Evolutionary conservation across 2,329 filamentous ascomycete genomes (phyloP), one percentile per base, ranked within the genome.

Genomic region (Volutella citrinella): DNA sequence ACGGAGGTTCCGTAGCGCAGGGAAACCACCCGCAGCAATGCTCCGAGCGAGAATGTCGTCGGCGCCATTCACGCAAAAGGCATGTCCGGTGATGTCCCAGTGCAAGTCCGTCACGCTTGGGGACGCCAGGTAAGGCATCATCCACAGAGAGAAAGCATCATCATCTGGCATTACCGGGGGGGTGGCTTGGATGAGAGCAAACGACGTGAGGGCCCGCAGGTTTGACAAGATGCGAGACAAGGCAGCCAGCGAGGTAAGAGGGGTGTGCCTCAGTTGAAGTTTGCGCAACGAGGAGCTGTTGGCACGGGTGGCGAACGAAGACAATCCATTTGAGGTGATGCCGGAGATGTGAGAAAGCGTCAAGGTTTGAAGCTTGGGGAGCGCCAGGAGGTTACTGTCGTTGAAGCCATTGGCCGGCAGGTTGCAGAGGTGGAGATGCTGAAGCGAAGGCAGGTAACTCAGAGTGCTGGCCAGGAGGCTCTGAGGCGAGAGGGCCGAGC

Each of bases 101-200:
- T 83, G 79, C 5, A 84, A 63, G 31, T 62, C 68, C 16, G 60
- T 59, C 6, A 84, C 55, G 8, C 69, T 74, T 2, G 51, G 36
- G 1, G 75, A 81, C 0, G 76, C 77, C 8, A 83, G 65, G 46
- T 82, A 82, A 0, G 79, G 80, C 59, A 80, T 80, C 43, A 82
- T 71, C 65, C 74, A 79, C 36, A 82, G 70, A 6, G 54, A 45
- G 34, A 73, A 72, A 19, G 70, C 68, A 40, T 74, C 72, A 33
- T 72, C 71, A 11, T 68, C 61, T 1, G 78, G 68, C 48, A 82
- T 71, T n/a, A 66, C 54, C 1, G 78, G 79, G 2, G 75, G 63
- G 19, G 64, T 63, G 3, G 66, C 55, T 52, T 83, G 79, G 1
- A 78, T 71, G 5, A 83, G 52, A 6, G 70, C 64, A 38, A 83